Base-by-base conservation (phyloP, 768 basidiomycete genomes). In the Jaapia argillacea region DNA sequence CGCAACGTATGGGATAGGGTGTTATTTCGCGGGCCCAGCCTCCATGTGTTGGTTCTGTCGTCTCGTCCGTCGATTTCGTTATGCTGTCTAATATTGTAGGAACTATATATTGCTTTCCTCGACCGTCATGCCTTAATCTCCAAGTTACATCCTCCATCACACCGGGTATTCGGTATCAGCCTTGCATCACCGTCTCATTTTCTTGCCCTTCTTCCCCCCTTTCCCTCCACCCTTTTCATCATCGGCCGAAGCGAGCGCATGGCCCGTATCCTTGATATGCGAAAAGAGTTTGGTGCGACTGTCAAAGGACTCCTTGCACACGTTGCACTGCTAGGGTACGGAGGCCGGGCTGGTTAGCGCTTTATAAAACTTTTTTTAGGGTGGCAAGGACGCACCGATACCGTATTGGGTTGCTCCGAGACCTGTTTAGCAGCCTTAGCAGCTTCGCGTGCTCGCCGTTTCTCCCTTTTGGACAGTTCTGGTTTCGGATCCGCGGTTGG, bases 1-100 rank as follows among this genome's bases (percentile, higher is more conserved):
- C 89, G 4, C 89, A 92, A 49, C 66, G 93, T 33, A 94, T 97
- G 92, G 92, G 92, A 42, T 92, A 52, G 56, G n/a, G 25, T 6
- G 37, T 21, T 10, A 7, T 38, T 33, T 6, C 37, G 37, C 28
- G 28, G 28, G 10, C 28, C 28, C n/a, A n/a, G n/a, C n/a, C n/a
- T n/a, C n/a, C n/a, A n/a, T n/a, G n/a, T n/a, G n/a, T n/a, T n/a
- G n/a, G n/a, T n/a, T n/a, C n/a, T n/a, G n/a, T n/a, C n/a, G n/a
- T n/a, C n/a, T n/a, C n/a, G n/a, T n/a, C n/a, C n/a, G n/a, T n/a
- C n/a, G n/a, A n/a, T n/a, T n/a, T n/a, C n/a, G n/a, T n/a, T n/a
- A n/a, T n/a, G n/a, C n/a, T n/a, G n/a, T n/a, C n/a, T n/a, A n/a
- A n/a, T n/a, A n/a, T n/a, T n/a, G n/a, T n/a, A n/a, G n/a, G n/a